Percentiles rank a stretch among this genome's conserved stretches.
These are phyloP conservation scores for Suillus cothurnatus DNA, from an alignment of 768 basidiomycete species.

Conservation along the genomic window DNA sequence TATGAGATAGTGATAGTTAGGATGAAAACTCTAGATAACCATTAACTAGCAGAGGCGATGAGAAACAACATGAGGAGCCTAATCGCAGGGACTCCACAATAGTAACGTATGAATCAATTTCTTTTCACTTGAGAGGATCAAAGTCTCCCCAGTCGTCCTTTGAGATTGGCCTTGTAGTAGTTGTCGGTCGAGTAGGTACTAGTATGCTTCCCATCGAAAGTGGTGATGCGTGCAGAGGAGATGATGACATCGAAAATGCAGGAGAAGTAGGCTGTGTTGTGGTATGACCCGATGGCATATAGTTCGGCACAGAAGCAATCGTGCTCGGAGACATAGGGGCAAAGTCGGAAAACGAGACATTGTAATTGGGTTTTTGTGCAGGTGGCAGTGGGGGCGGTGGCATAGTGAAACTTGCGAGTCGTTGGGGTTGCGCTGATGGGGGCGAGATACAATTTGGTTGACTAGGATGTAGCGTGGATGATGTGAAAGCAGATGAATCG, in stretches of 20 bases:
- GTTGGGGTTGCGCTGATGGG: conserved; percentile 25
- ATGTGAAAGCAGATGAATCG: conserved; percentile 29
- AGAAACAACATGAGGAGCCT: background rate
- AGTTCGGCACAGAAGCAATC: conserved; percentile 16
- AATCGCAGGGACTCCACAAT: background rate
- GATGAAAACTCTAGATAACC: background rate
- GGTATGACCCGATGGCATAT: conserved; percentile 18
- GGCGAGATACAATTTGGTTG: conserved; percentile 22
- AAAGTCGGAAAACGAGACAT: conserved; percentile 45
- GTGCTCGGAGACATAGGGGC: conserved; percentile 21
- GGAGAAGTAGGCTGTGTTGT: conserved; percentile 22
- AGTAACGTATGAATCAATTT: background rate
- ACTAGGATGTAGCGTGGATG: conserved; percentile 25
- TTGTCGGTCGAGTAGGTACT: conserved; percentile 48
- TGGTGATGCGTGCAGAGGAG: conserved; percentile 33
- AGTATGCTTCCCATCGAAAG: conserved; percentile 54
- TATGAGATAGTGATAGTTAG: background rate
- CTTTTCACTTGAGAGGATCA: conserved; percentile 53
- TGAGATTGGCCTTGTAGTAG: conserved; percentile 48
- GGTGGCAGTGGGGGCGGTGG: conserved; percentile 12
- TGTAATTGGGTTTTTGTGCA: conserved; percentile 57
- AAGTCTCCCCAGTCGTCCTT: conserved; percentile 83
- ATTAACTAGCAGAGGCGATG: background rate
- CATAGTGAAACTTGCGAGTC: conserved; percentile 15
- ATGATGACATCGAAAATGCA: conserved; percentile 29